Percentiles rank a stretch among this genome's conserved stretches.
phyloP scores from a whole-genome alignment of 345 rosid species.

The Brassica napus region DNA sequence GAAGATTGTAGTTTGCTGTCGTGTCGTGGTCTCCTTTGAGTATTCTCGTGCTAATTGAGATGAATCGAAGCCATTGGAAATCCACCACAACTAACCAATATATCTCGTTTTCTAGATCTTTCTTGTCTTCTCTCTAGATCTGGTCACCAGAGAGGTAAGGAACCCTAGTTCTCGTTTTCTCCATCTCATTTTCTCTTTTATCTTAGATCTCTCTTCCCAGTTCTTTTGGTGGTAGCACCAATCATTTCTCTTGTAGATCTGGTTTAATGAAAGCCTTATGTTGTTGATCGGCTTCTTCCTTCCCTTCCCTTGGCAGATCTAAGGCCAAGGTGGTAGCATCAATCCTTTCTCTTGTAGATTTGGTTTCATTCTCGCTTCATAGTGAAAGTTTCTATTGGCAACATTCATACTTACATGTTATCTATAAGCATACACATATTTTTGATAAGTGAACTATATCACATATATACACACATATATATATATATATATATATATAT shows the following conservation, averaged over 20 bases:
- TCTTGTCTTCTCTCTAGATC: not conserved
- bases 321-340: not conserved
- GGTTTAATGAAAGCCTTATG: not conserved
- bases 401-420: not conserved
- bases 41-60: too few relatives aligned
- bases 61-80: not conserved
- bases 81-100: not conserved
- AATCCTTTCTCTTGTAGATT: not conserved
- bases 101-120: not conserved
- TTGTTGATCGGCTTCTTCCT: not conserved
- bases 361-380: not conserved
- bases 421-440: not conserved
- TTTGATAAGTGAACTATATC: too few relatives aligned
- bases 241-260: not conserved
- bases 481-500: too few relatives aligned
- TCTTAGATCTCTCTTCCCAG: not conserved
- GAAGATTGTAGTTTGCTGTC: too few relatives aligned
- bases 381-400: not conserved
- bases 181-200: not conserved
- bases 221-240: not conserved
- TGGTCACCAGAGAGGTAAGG: not conserved
- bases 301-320: not conserved
- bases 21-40: too few relatives aligned
- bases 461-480: too few relatives aligned
- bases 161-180: not conserved